Base-by-base conservation (phyloP, 1,284 basidiomycete genomes). In the Naganishia albida region DNA sequence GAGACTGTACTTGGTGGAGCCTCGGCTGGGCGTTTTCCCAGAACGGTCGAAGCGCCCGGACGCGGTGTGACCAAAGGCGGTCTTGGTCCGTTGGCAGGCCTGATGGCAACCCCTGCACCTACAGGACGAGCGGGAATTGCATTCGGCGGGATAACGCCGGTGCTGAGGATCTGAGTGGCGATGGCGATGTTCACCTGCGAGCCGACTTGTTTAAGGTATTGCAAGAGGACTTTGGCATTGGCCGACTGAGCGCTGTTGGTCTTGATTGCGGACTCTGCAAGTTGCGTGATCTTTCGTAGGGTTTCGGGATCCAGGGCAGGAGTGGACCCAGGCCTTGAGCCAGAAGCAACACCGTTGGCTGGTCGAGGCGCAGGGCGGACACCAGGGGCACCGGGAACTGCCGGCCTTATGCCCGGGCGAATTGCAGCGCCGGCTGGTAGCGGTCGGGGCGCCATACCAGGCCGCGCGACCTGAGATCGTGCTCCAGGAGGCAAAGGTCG, bases 181-280 rank as follows among this genome's bases (percentile, higher is more conserved):
- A 66, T 62, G 1, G 63, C 62, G 63, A 71, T 68, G 39, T 69
- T 66, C 7, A 69, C 70, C 16, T 63, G 64, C 10, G 63, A 59
- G 4, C 70, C 70, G 30, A 69, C 68, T 26, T 48, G 56, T 28
- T 67, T 64, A 15, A 71, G 64, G 49, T 71, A 71, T 23, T 67
- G 65, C 13, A 71, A 63, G 34, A 71, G 60, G 10, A 69, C 70
- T 12, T 56, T 53, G 0, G 68, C 70, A 23, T 69, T 67, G 10
- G 70, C 67, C 12, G 68, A 65, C 7, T 69, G 64, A 15, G 65
- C 55, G 46, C 57, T 62, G 23, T 56, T 65, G 8, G 67, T 57
- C 30, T 66, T 63, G 39, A 64, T 64, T 18, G 67, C 63, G 10
- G 67, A 59, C 15, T 64, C 67, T 3, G 67, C 67, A 10, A 68